These are phyloP conservation scores for Geopyxis carbonaria DNA, from an alignment of 495 filamentous ascomycete species.

Conservation along the genomic window DNA sequence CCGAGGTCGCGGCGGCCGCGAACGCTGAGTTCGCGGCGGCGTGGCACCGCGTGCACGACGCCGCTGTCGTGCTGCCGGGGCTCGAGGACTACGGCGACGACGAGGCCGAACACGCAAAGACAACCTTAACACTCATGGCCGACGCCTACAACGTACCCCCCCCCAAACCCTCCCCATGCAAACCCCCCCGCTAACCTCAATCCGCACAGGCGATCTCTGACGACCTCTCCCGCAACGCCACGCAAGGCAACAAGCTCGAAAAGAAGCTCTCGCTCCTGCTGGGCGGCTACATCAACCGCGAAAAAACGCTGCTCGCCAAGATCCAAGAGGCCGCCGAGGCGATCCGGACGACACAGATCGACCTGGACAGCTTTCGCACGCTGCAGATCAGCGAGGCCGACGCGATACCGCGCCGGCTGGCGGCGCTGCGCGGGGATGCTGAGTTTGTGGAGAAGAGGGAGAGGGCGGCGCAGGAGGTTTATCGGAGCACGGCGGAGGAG, in stretches of 20 bases:
- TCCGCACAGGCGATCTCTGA: constrained; percentile 47
- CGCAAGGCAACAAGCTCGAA: constrained; percentile 68
- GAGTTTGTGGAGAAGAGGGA: constrained; percentile 66
- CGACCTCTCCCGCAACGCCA: constrained; percentile 50
- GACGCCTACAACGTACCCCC: constrained; percentile 48
- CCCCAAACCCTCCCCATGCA: constrained; percentile 1
- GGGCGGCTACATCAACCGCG: constrained; percentile 78
- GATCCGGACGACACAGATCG: constrained; percentile 51
- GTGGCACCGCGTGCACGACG: constrained; percentile 47
- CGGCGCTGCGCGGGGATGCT: constrained; percentile 64
- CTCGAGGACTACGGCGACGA: constrained; percentile 59
- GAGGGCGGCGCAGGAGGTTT: constrained; percentile 78
- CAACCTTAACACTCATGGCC: too few relatives aligned
- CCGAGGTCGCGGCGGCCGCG: constrained; percentile 37
- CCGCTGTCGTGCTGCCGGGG: constrained; percentile 46
- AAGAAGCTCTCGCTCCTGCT: constrained; percentile 81
- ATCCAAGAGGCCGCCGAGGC: constrained; percentile 62
- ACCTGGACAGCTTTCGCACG: constrained; percentile 57
- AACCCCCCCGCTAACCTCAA: constrained; percentile 28
- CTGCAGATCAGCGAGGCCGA: constrained; percentile 62
- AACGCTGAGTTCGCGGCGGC: constrained; percentile 41
- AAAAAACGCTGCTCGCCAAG: constrained; percentile 64
- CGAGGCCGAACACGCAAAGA: constrained; percentile 42
- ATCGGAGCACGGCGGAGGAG: constrained; percentile 58
- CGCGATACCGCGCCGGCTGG: constrained; percentile 53